Percentiles rank a stretch among this genome's conserved stretches.
phyloP scores from a whole-genome alignment of 108 stramenopile species.

The Nannochloropsis granulata region DNA sequence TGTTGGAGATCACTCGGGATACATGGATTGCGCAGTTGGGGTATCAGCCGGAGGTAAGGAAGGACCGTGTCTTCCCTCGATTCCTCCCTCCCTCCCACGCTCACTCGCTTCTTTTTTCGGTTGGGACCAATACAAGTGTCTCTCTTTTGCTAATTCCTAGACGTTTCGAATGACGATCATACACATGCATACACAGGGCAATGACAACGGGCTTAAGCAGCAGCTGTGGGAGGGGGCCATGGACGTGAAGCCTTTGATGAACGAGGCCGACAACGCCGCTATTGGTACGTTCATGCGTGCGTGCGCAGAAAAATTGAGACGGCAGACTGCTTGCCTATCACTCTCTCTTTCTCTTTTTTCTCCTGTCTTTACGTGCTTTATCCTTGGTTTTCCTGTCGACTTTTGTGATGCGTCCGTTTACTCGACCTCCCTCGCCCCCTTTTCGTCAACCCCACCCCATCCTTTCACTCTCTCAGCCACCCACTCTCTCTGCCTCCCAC shows the following conservation, averaged over 20 bases:
- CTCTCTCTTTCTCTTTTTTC: background rate
- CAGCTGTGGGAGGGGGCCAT: constrained; percentile 14
- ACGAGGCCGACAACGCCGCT: constrained; percentile 7
- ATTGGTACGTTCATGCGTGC: background rate
- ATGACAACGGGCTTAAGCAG: background rate
- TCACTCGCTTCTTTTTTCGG: background rate
- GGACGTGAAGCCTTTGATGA: constrained; percentile 22
- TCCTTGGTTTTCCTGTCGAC: too few species aligned
- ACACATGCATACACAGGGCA: background rate
- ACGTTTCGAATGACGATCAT: too few species aligned
- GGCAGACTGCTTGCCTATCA: too few species aligned
- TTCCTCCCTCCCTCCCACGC: background rate
- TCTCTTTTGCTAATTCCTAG: too few species aligned
- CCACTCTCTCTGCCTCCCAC: background rate
- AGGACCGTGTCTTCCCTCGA: background rate
- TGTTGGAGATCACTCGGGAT: constrained; percentile 18
- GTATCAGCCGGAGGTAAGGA: constrained; percentile 12
- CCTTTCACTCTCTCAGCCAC: background rate
- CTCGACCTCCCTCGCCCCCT: too few species aligned
- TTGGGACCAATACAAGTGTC: too few species aligned
- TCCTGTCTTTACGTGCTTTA: background rate
- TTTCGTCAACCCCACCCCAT: background rate
- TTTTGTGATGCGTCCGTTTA: too few species aligned
- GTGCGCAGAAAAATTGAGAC: too few species aligned
- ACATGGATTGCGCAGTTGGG: constrained; percentile 22